phyloP scores from a whole-genome alignment of 176 grass and related monocot species.

The Triticum timopheevii region DNA sequence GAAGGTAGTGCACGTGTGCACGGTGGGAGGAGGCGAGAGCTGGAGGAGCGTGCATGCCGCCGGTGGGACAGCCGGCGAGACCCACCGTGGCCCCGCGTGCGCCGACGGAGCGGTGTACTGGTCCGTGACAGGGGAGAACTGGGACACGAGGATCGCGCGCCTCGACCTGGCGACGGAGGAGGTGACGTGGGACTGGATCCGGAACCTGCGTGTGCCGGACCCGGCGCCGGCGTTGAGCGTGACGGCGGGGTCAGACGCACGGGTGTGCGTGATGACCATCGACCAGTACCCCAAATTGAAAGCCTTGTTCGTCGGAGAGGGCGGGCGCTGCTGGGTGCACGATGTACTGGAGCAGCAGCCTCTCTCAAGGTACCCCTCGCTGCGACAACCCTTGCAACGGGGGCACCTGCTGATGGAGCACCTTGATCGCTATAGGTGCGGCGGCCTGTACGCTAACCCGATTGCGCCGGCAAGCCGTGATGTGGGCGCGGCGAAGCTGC shows the following conservation, averaged over 20 bases:
- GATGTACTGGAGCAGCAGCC: no score
- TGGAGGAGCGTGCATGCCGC: not conserved
- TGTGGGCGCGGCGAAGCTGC: not conserved
- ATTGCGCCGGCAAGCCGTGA: not conserved
- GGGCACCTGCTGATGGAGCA: not conserved
- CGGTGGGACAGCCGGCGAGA: not conserved
- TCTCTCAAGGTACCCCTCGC: not conserved
- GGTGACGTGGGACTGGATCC: not conserved
- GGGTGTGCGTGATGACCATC: not conserved
- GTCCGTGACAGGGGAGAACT: not conserved
- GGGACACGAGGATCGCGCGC: not conserved
- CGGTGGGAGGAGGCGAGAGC: no score
- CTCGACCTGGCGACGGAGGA: not conserved
- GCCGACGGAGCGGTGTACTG: not conserved
- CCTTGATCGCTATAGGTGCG: not conserved
- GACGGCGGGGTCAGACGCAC: not conserved
- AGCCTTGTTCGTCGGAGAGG: no score
- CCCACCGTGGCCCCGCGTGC: not conserved
- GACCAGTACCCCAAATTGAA: no score
- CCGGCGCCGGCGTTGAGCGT: not conserved
- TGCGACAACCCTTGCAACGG: not conserved
- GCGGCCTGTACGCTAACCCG: not conserved
- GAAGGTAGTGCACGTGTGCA: no score
- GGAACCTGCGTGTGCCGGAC: no score
- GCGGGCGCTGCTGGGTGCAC: no score